Percentiles rank a stretch among this genome's conserved stretches.
Evolutionary conservation across 768 basidiomycete genomes (phyloP).

Genomic region (Phylloporus sp.): DNA sequence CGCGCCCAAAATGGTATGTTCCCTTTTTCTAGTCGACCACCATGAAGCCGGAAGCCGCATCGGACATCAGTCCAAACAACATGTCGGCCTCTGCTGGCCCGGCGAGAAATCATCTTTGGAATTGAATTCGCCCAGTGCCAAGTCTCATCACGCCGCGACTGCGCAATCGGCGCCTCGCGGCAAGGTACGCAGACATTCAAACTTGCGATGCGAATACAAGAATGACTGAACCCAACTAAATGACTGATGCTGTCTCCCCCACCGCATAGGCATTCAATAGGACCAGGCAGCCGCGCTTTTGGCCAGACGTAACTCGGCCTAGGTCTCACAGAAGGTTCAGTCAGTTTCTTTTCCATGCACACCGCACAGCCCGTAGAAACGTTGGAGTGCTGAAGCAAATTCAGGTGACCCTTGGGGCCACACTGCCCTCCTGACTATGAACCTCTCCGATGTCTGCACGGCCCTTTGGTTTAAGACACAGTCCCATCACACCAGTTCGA

Average conservation of each 20-base stretch:
- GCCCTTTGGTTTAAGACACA: neutral
- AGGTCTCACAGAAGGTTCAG: neutral
- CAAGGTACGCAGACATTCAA: neutral
- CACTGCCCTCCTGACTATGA: neutral
- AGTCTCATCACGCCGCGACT: neutral
- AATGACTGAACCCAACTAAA: neutral
- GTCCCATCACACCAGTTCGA: neutral
- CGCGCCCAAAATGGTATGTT: slow-evolving; percentile 1
- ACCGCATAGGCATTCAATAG: neutral
- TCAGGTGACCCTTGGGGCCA: slow-evolving; percentile 1
- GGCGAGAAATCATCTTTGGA: neutral
- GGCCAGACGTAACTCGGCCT: neutral
- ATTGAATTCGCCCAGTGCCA: neutral
- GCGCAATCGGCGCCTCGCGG: neutral
- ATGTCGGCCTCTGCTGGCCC: neutral
- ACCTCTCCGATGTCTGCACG: neutral
- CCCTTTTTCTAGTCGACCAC: neutral
- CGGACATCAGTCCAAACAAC: no score
- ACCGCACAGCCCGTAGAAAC: neutral
- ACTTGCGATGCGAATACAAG: no score
- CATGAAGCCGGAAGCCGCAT: no score
- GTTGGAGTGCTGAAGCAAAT: no score
- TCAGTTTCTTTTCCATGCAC: neutral
- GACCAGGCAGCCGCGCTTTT: neutral
- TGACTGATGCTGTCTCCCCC: neutral